phyloP scores from a whole-genome alignment of 805 yeast species.

The Ogataea angusta region DNA sequence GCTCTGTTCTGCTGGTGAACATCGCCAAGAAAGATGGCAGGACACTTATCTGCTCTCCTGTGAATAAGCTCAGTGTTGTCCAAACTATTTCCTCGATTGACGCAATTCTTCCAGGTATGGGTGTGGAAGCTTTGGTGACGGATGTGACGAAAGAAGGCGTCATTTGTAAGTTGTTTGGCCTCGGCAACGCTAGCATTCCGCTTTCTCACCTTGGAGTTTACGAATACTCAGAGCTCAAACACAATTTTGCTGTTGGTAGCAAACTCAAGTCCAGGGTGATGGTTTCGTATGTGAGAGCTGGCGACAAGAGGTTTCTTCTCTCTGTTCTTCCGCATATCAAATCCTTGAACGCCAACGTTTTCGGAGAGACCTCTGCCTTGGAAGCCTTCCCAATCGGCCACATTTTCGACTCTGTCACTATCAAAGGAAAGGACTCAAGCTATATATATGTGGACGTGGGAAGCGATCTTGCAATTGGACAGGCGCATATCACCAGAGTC shows the following conservation, averaged over 20 bases:
- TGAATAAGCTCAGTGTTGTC: slow-evolving; percentile 47
- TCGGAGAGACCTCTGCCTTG: slow-evolving; percentile 37
- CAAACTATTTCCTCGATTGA: slow-evolving; percentile 68
- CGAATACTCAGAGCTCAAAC: slow-evolving; percentile 47
- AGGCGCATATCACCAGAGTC: slow-evolving; percentile 73
- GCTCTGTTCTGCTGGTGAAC: slow-evolving; percentile 67
- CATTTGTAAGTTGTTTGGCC: slow-evolving; percentile 68
- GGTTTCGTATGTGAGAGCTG: slow-evolving; percentile 47
- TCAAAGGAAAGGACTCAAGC: slow-evolving; percentile 56
- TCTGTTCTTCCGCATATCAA: slow-evolving; percentile 60
- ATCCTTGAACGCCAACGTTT: slow-evolving; percentile 24
- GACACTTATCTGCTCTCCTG: slow-evolving; percentile 53
- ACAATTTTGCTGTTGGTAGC: slow-evolving; percentile 66
- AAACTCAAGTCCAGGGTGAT: slow-evolving; percentile 66
- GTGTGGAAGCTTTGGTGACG: slow-evolving; percentile 69
- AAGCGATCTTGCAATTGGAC: slow-evolving; percentile 53
- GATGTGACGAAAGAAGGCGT: slow-evolving; percentile 62
- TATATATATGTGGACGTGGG: slow-evolving; percentile 60
- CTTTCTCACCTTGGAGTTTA: slow-evolving; percentile 57
- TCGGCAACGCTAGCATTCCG: slow-evolving; percentile 68
- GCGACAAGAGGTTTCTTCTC: slow-evolving; percentile 57
- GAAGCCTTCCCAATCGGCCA: slow-evolving; percentile 82
- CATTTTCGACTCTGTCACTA: slow-evolving; percentile 52
- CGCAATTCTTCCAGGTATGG: slow-evolving; percentile 80
- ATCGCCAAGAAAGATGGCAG: slow-evolving; percentile 53